A percentile compares a stretch with the other conserved stretches of the same genome.
phyloP scores from a whole-genome alignment of 495 filamentous ascomycete species.

The Cercophora newfieldiana region DNA sequence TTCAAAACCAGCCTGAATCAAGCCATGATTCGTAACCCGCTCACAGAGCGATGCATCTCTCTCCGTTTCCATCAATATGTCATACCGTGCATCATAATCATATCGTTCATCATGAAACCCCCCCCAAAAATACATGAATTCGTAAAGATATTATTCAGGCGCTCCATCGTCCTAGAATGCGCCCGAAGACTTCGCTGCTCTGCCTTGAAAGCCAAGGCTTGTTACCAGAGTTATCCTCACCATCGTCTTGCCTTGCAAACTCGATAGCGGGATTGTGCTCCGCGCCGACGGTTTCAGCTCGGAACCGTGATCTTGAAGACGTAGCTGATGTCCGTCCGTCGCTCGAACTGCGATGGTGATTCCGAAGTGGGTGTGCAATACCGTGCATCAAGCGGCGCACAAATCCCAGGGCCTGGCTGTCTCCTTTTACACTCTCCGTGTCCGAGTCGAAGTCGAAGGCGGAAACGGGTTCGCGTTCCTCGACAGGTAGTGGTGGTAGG shows the following conservation, averaged over 20 bases:
- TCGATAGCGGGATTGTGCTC: background rate
- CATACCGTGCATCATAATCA: background rate
- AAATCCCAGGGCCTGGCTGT: background rate
- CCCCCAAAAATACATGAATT: background rate
- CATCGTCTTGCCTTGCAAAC: background rate
- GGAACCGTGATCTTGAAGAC: background rate
- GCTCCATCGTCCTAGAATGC: slow-evolving; percentile 9
- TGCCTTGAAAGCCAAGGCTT: slow-evolving; percentile 7
- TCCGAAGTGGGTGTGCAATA: background rate
- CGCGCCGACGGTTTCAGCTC: background rate
- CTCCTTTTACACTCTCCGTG: background rate
- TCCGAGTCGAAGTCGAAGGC: slow-evolving; percentile 15
- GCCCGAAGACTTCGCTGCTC: slow-evolving; percentile 12
- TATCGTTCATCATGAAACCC: background rate
- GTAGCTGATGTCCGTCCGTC: background rate
- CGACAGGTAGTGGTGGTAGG: background rate
- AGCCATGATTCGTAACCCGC: too few species aligned
- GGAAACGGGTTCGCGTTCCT: background rate
- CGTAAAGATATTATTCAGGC: background rate
- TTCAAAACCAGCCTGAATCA: background rate
- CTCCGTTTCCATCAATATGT: background rate
- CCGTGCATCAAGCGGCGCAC: background rate
- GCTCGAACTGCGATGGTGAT: background rate
- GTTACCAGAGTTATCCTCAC: background rate
- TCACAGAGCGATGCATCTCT: background rate